Conservation (phyloP, 75 land plant species). For the Sequoiadendron giganteum region DNA sequence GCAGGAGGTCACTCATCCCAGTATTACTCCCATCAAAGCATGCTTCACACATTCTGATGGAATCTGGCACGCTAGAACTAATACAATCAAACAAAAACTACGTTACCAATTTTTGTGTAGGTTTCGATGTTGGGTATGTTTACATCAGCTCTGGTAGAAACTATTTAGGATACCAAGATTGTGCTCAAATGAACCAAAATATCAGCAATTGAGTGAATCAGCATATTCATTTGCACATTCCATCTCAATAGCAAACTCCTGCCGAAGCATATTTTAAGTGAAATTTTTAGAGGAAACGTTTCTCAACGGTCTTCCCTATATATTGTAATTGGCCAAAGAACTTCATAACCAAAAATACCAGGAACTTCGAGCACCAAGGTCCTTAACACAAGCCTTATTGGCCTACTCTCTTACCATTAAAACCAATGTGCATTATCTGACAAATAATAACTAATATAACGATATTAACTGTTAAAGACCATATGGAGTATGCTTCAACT, state of each 20-base stretch:
- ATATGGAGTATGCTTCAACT: not conserved
- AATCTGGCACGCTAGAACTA: too few relatives aligned
- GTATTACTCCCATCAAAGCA: too few relatives aligned
- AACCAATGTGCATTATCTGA: not conserved
- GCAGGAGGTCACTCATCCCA: too few relatives aligned
- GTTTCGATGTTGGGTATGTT: not conserved
- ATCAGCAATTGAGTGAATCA: not conserved
- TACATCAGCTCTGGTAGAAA: not conserved
- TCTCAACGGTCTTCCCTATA: not conserved
- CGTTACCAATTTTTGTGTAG: not conserved
- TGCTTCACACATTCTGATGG: too few relatives aligned
- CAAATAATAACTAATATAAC: not conserved
- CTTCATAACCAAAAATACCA: not conserved
- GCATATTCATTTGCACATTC: not conserved
- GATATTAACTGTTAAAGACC: not conserved
- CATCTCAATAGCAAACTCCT: not conserved
- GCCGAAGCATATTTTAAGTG: not conserved
- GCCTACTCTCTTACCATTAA: not conserved
- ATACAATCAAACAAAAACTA: too few relatives aligned
- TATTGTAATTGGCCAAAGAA: not conserved
- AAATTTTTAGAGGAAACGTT: not conserved
- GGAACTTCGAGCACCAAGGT: not conserved
- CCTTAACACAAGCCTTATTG: not conserved
- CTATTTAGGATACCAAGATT: not conserved
- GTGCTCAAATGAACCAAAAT: not conserved